These are phyloP conservation scores for Chenopodium suecicum DNA, from an alignment of 148 eudicot genomes.

Conservation along the genomic window DNA sequence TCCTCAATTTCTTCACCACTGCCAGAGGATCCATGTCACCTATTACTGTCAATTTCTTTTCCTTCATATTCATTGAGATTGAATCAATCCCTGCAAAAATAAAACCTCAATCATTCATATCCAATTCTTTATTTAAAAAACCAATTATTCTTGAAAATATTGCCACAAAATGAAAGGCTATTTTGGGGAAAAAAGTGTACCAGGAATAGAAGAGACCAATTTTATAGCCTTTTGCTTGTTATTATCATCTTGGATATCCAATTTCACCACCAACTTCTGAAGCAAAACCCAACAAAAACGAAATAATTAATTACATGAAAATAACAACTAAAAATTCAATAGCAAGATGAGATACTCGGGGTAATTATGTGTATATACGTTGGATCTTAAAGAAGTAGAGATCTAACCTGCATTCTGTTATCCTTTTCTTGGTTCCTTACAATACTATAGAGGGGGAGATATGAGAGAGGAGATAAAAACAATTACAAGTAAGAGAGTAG, in stretches of 20 bases:
- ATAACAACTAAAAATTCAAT: too few relatives aligned
- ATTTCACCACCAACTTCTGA: slow-evolving; percentile 35
- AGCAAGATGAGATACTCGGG: too few relatives aligned
- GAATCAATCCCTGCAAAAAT: slow-evolving; percentile 59
- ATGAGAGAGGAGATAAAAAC: too few relatives aligned
- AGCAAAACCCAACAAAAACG: neutral
- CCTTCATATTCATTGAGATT: slow-evolving; percentile 43
- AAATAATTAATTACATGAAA: neutral
- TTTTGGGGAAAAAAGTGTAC: slow-evolving; percentile 25
- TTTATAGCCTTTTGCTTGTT: slow-evolving; percentile 67
- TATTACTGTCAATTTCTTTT: slow-evolving; percentile 26
- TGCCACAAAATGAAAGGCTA: too few relatives aligned
- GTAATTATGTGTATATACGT: too few relatives aligned
- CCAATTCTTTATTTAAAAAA: too few relatives aligned
- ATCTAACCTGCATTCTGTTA: too few relatives aligned
- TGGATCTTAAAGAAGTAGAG: too few relatives aligned
- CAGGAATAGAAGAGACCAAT: slow-evolving; percentile 49
- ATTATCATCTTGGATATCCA: slow-evolving; percentile 59
- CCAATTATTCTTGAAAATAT: too few relatives aligned
- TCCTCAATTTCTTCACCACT: slow-evolving; percentile 29
- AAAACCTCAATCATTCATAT: neutral
- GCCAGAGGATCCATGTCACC: slow-evolving; percentile 30
- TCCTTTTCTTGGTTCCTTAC: too few relatives aligned
- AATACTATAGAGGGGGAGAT: too few relatives aligned
- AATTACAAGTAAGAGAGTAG: too few relatives aligned